A percentile compares a stretch with the other conserved stretches of the same genome.
phyloP scores from a whole-genome alignment of 768 basidiomycete genomes.

The Suillus weaverae region DNA sequence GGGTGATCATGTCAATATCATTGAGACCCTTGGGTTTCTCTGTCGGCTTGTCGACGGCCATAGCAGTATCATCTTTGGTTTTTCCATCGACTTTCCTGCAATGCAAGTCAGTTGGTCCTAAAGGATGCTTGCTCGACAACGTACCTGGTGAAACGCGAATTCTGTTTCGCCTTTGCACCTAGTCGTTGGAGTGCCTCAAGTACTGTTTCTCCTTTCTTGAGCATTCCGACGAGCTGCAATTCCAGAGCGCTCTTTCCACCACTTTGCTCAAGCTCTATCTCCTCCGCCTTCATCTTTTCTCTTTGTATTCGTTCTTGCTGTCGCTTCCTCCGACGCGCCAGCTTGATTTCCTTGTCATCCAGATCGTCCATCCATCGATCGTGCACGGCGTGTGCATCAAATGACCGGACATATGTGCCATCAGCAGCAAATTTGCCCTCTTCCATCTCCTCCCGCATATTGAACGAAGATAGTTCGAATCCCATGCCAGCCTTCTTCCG shows the following conservation, averaged over 20 bases:
- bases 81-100: conserved; percentile 30
- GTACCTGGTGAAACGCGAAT: conserved; percentile 24
- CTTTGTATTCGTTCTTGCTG: conserved; percentile 71
- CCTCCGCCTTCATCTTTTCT: conserved; percentile 70
- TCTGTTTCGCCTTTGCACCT: conserved; percentile 64
- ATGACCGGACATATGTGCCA: conserved; percentile 81
- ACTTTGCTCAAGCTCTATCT: conserved; percentile 66
- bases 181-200: conserved; percentile 86
- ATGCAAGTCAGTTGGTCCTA: background rate
- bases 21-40: conserved; percentile 32
- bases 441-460: conserved; percentile 99
- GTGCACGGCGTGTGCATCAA: conserved; percentile 89
- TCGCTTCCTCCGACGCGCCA: conserved; percentile 73
- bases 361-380: conserved; percentile 96
- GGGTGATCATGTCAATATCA: conserved; percentile 78
- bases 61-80: conserved; percentile 37
- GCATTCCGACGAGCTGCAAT: conserved; percentile 64
- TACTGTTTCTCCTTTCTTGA: conserved; percentile 90
- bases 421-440: conserved; percentile 97
- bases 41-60: conserved; percentile 50
- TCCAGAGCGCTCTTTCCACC: conserved; percentile 67
- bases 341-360: conserved; percentile 82
- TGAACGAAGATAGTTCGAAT: conserved; percentile 90
- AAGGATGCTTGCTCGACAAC: conserved; percentile 3
- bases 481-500: conserved; percentile 88